phyloP scores from a whole-genome alignment of 1,284 basidiomycete species.

The Puccinia triticina region DNA sequence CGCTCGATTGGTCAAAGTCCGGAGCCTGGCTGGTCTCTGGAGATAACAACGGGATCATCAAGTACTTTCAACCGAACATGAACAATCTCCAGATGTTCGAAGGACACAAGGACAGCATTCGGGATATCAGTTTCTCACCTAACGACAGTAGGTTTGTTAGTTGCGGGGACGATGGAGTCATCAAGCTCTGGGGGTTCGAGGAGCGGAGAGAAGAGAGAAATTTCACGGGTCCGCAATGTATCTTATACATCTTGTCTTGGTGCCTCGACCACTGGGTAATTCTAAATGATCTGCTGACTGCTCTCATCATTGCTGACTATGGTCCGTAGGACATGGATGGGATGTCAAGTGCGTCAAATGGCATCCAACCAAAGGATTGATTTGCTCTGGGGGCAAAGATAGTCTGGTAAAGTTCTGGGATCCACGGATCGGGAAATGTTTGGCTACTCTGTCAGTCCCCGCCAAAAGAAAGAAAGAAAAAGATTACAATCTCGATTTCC shows the following conservation, averaged over 20 bases:
- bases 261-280: not conserved
- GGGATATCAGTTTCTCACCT: constrained; percentile 86
- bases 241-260: constrained; percentile 12
- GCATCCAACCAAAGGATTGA: constrained; percentile 93
- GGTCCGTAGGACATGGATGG: constrained; percentile 82
- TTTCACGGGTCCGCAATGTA: constrained; percentile 69
- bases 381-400: constrained; percentile 93
- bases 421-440: constrained; percentile 80
- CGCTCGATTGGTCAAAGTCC: constrained; percentile 85
- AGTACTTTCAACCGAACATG: constrained; percentile 98
- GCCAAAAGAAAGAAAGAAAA: not conserved
- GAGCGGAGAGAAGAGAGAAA: constrained; percentile 83
- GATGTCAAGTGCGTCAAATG: constrained; percentile 98
- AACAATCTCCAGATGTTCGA: constrained; percentile 94
- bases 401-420: constrained; percentile 99
- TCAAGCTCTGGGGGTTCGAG: constrained; percentile 94
- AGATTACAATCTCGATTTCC: not conserved
- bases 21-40: constrained; percentile 88
- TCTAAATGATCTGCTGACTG: not conserved
- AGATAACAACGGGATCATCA: constrained; percentile 91
- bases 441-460: constrained; percentile 76
- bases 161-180: constrained; percentile 88
- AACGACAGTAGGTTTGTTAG: constrained; percentile 90
- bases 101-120: constrained; percentile 73
- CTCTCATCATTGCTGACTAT: not conserved